Conservation (phyloP, 148 eudicot species). For the Suaeda aralocaspica region DNA sequence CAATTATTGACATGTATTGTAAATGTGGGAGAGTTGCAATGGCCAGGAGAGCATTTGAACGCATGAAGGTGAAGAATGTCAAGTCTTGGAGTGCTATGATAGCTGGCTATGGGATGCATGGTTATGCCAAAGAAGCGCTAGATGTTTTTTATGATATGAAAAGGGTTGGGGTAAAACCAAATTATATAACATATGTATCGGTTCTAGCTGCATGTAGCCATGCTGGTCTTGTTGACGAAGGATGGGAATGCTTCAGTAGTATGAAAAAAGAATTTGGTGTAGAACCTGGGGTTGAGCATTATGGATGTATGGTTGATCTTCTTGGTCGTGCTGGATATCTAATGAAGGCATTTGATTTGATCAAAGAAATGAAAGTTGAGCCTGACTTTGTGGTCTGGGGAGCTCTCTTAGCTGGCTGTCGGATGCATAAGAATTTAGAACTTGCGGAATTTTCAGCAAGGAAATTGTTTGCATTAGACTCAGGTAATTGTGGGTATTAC, state of each 20-base stretch:
- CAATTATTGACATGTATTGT: conserved; percentile 74
- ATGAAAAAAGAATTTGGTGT: conserved; percentile 47
- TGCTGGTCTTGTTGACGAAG: conserved; percentile 68
- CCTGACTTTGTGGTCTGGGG: conserved; percentile 73
- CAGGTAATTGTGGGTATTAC: conserved; percentile 57
- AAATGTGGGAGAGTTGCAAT: conserved; percentile 53
- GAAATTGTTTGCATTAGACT: conserved; percentile 53
- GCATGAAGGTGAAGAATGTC: conserved; percentile 55
- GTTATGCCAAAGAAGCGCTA: conserved; percentile 57
- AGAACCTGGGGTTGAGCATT: conserved; percentile 59
- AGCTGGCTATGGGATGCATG: conserved; percentile 74
- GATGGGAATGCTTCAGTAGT: conserved; percentile 45
- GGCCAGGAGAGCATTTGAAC: conserved; percentile 58
- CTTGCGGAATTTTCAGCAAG: conserved; percentile 56
- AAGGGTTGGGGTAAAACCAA: conserved; percentile 44
- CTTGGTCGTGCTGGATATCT: conserved; percentile 59
- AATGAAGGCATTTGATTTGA: conserved; percentile 45
- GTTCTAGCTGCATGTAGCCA: conserved; percentile 73
- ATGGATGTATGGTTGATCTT: conserved; percentile 80
- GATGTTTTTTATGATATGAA: conserved; percentile 55
- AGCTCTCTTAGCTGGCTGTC: conserved; percentile 61
- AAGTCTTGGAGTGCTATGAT: conserved; percentile 74
- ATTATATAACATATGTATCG: conserved; percentile 55
- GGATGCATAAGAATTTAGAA: conserved; percentile 61
- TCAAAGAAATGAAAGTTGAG: conserved; percentile 49